Percentiles rank a stretch among this genome's conserved stretches.
phyloP scores from a whole-genome alignment of 2,329 filamentous ascomycete genomes.

The Paraphoma chrysanthemicola region DNA sequence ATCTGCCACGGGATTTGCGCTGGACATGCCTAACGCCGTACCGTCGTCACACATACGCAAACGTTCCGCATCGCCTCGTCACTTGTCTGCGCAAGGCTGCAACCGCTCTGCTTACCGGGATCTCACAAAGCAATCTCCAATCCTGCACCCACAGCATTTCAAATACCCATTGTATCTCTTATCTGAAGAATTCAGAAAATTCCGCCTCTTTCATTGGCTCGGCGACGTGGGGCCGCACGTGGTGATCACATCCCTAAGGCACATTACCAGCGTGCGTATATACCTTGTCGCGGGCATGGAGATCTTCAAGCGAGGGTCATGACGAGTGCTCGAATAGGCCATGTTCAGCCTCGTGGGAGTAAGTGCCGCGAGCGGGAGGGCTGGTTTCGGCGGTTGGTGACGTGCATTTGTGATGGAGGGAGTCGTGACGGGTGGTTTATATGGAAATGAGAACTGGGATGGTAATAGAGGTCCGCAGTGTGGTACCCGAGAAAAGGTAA shows the following conservation, averaged over 20 bases:
- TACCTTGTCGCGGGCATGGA: too few relatives aligned
- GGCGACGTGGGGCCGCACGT: not conserved
- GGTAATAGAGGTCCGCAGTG: too few relatives aligned
- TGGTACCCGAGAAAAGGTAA: too few relatives aligned
- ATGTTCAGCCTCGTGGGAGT: not conserved
- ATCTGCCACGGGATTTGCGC: too few relatives aligned
- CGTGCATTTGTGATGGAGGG: not conserved
- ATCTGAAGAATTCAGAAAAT: not conserved
- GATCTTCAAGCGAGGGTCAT: not conserved
- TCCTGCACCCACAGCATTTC: not conserved
- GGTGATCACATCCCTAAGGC: not conserved
- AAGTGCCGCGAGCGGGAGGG: not conserved
- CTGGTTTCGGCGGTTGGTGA: not conserved
- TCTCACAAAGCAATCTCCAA: not conserved
- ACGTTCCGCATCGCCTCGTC: too few relatives aligned
- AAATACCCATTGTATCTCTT: too few relatives aligned
- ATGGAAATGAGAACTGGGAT: not conserved
- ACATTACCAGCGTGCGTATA: too few relatives aligned
- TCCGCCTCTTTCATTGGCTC: not conserved
- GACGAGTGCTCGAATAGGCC: not conserved
- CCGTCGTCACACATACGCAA: too few relatives aligned
- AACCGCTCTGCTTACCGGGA: too few relatives aligned
- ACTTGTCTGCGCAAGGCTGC: too few relatives aligned
- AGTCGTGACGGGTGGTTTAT: not conserved
- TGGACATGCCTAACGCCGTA: too few relatives aligned